A percentile compares a stretch with the other conserved stretches of the same genome.
Evolutionary conservation across 345 rosid species (phyloP).

Genomic region (Arabidopsis arenosa): DNA sequence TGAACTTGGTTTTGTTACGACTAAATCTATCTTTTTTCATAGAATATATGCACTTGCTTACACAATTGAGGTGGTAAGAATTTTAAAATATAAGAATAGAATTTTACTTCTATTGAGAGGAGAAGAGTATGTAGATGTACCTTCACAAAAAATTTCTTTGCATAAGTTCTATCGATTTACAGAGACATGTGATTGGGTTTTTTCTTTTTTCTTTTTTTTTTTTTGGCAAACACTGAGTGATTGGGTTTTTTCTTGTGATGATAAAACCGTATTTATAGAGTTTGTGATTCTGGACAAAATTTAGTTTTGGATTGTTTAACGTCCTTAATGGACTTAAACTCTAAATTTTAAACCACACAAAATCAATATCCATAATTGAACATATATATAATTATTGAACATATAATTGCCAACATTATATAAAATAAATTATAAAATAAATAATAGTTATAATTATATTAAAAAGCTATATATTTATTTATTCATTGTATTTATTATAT

Average conservation of each 20-base stretch:
- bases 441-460: too few species aligned
- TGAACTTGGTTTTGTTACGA: too few species aligned
- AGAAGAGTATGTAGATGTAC: slow-evolving; percentile 2
- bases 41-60: not conserved
- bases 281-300: not conserved
- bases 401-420: not conserved
- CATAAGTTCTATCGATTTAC: not conserved
- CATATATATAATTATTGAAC: too few species aligned
- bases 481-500: too few species aligned
- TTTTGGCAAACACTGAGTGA: too few species aligned
- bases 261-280: slow-evolving; percentile 1
- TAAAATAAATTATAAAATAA: too few species aligned
- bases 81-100: not conserved
- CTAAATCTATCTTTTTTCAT: too few species aligned
- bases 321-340: not conserved
- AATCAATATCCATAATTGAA: not conserved
- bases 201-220: not conserved
- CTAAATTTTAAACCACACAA: not conserved
- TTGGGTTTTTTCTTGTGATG: not conserved
- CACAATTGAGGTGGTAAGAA: not conserved
- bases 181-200: not conserved
- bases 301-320: not conserved
- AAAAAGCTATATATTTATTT: too few species aligned
- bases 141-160: slow-evolving; percentile 12
- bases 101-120: not conserved